Conservation (phyloP, 83 land plant genomes). For the Picea engelmannii region DNA sequence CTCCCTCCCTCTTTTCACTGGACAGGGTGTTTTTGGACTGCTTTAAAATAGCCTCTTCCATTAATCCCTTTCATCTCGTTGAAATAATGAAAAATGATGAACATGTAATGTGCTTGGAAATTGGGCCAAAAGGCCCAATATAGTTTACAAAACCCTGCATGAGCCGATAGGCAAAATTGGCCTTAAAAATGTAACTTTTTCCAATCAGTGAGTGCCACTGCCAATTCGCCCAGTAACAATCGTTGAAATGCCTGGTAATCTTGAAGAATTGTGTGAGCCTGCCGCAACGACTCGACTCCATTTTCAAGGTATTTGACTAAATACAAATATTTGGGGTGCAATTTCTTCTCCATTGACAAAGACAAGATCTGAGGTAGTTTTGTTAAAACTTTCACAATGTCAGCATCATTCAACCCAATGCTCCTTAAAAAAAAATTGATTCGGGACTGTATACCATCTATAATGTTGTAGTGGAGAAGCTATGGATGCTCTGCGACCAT, state of each 20-base stretch:
- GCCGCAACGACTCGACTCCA: constrained; percentile 61
- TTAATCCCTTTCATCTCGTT: no score
- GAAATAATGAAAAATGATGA: no score
- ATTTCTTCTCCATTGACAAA: constrained; percentile 74
- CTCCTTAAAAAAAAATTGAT: constrained; percentile 71
- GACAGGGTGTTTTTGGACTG: no score
- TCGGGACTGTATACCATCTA: constrained; percentile 69
- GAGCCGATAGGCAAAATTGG: no score
- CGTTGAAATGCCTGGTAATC: constrained; percentile 72
- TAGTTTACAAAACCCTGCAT: no score
- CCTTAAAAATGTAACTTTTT: no score
- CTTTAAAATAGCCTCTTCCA: no score
- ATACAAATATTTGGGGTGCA: constrained; percentile 73
- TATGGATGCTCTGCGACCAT: constrained; percentile 92
- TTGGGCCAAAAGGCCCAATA: no score
- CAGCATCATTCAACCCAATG: constrained; percentile 71
- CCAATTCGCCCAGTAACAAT: constrained; percentile 61
- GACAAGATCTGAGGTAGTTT: constrained; percentile 82
- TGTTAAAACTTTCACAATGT: constrained; percentile 72
- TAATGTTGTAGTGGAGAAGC: constrained; percentile 85
- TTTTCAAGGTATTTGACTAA: constrained; percentile 70
- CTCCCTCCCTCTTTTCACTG: no score
- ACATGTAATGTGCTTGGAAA: no score
- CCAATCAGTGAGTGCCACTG: no score
- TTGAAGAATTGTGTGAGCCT: constrained; percentile 77